Percentiles rank a stretch among this genome's conserved stretches.
Evolutionary conservation across 441 rosid species (phyloP).

Genomic region (Raphanus hybrid): DNA sequence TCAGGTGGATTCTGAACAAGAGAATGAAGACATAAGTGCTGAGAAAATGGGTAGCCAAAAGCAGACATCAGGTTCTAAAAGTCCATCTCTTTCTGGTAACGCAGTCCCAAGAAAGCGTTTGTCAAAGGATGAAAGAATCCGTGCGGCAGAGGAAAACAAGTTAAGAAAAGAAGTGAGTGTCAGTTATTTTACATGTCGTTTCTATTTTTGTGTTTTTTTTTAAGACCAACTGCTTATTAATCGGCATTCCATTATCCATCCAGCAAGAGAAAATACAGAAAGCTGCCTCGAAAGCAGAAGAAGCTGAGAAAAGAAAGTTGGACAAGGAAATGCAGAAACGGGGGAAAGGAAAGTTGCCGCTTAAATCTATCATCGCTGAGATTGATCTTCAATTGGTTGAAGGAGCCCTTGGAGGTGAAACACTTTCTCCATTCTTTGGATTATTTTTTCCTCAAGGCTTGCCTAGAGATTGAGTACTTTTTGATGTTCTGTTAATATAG

Average conservation of each 20-base stretch:
- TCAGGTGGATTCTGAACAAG: conserved; percentile 55
- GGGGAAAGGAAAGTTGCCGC: conserved; percentile 80
- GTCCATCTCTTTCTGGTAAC: conserved; percentile 40
- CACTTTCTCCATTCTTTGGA: conserved; percentile 12
- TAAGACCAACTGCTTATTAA: conserved; percentile 9
- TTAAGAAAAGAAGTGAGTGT: conserved; percentile 64
- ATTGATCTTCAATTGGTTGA: conserved; percentile 76
- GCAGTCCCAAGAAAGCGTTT: conserved; percentile 52
- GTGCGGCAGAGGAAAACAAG: conserved; percentile 70
- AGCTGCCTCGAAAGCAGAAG: conserved; percentile 81
- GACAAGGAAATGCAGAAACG: conserved; percentile 79
- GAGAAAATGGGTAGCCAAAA: conserved; percentile 46
- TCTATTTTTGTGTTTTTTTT: conserved; percentile 20
- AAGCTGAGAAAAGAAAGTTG: conserved; percentile 62
- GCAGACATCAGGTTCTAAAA: conserved; percentile 36
- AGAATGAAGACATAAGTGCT: conserved; percentile 54
- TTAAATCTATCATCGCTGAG: conserved; percentile 73
- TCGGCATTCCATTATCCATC: conserved; percentile 27
- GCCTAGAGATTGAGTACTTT: conserved; percentile 9
- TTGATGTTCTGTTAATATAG: conserved; percentile 46
- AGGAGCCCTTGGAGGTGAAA: conserved; percentile 76
- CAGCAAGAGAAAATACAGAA: conserved; percentile 83
- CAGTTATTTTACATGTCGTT: conserved; percentile 5
- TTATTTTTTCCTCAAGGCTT: not conserved
- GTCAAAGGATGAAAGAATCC: conserved; percentile 63